Conservation (phyloP, 2,329 filamentous ascomycete species). For the Ophiocordyceps robertsii region DNA sequence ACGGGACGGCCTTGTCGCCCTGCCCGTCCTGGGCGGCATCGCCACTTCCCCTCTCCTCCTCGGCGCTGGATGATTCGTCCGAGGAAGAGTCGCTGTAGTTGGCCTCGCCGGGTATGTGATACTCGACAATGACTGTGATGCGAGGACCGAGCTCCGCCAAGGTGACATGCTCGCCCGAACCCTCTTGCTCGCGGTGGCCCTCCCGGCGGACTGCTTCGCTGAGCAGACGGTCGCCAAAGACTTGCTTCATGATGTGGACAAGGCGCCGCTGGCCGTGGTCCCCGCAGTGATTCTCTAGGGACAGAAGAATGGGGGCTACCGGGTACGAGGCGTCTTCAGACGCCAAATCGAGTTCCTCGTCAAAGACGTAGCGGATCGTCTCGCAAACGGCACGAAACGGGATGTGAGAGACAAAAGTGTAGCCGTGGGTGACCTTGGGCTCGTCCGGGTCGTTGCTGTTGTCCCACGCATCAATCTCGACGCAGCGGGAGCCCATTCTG, state of each 20-base stretch:
- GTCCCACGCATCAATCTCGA: slow-evolving; percentile 66
- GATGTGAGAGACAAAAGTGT: slow-evolving; percentile 53
- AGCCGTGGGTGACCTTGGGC: slow-evolving; percentile 59
- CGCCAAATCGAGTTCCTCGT: slow-evolving; percentile 38
- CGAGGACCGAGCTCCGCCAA: slow-evolving; percentile 47
- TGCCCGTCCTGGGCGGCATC: slow-evolving; percentile 28
- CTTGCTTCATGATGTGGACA: slow-evolving; percentile 50
- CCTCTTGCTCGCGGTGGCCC: slow-evolving; percentile 40
- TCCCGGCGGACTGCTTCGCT: slow-evolving; percentile 42
- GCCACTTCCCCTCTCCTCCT: slow-evolving; percentile 28
- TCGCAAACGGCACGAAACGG: slow-evolving; percentile 52
- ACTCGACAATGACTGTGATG: slow-evolving; percentile 55
- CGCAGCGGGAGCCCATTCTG: slow-evolving; percentile 50
- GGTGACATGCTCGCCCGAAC: slow-evolving; percentile 36
- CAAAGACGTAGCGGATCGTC: slow-evolving; percentile 48
- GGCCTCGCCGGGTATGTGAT: slow-evolving; percentile 41
- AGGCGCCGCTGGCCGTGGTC: slow-evolving; percentile 45
- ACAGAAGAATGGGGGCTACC: slow-evolving; percentile 47
- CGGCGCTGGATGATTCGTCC: not conserved
- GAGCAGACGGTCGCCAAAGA: slow-evolving; percentile 47
- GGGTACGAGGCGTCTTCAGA: slow-evolving; percentile 18
- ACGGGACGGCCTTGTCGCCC: slow-evolving; percentile 31
- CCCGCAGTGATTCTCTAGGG: slow-evolving; percentile 54
- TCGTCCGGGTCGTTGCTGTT: slow-evolving; percentile 44
- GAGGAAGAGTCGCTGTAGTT: slow-evolving; percentile 22